Conservation (phyloP, 345 rosid species). For the Tarenaya hassleriana region DNA sequence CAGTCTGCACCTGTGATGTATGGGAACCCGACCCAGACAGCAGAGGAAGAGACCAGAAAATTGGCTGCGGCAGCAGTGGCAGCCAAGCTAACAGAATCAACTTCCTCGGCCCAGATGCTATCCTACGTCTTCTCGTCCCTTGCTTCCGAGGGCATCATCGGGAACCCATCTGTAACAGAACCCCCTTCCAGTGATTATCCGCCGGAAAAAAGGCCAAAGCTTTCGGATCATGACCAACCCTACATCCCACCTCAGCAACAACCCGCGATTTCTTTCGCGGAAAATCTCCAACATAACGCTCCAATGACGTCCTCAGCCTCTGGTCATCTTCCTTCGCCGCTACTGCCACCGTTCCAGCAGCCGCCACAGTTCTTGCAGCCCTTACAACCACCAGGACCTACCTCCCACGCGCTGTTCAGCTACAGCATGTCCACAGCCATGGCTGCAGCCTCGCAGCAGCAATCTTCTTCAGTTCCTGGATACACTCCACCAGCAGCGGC, state of each 20-base stretch:
- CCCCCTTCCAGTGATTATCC: conserved; percentile 37
- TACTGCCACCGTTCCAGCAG: conserved; percentile 43
- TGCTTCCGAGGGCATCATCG: conserved; percentile 75
- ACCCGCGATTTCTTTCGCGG: conserved; percentile 26
- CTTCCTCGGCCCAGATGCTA: conserved; percentile 91
- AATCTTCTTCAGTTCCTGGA: conserved; percentile 34
- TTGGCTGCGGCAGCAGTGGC: conserved; percentile 85
- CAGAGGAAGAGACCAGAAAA: conserved; percentile 54
- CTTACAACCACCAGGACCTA: conserved; percentile 47
- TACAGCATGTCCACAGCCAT: conserved; percentile 36
- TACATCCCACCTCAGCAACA: conserved; percentile 42
- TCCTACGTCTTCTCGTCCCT: conserved; percentile 88
- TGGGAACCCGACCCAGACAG: conserved; percentile 31
- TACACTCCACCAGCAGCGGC: conserved; percentile 40
- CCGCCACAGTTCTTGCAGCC: conserved; percentile 41
- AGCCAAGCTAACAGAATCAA: conserved; percentile 81
- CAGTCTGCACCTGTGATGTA: conserved; percentile 65
- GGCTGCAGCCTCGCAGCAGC: conserved; percentile 28
- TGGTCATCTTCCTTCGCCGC: conserved; percentile 46
- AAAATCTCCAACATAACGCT: conserved; percentile 29
- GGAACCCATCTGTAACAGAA: conserved; percentile 29
- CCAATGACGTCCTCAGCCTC: conserved; percentile 59
- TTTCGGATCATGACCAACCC: conserved; percentile 45
- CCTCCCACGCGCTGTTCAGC: conserved; percentile 44
- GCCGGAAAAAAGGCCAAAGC: conserved; percentile 74